These are phyloP conservation scores for Polysphondylium violaceum DNA, from an alignment of 78 protist species.

Conservation along the genomic window DNA sequence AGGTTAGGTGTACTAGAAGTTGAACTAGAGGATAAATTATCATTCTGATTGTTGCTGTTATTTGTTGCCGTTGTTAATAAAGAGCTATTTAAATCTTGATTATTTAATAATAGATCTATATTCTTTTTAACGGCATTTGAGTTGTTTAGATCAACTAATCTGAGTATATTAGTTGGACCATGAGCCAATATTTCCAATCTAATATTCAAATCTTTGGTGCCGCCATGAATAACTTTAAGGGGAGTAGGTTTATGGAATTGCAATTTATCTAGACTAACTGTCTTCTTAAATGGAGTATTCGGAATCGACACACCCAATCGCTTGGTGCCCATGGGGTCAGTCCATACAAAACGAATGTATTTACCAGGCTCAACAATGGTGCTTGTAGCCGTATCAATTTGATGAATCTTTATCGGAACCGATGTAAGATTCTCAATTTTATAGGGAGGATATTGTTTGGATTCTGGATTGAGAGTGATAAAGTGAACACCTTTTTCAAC, in stretches of 20 bases:
- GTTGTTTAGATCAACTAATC: conserved; percentile 39
- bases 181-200: conserved; percentile 34
- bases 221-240: not conserved
- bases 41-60: not conserved
- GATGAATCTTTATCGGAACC: conserved; percentile 5
- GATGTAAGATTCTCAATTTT: conserved; percentile 35
- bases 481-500: conserved; percentile 36
- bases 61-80: not conserved
- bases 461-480: conserved; percentile 55
- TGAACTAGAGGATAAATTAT: too few relatives aligned
- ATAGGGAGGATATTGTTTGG: conserved; percentile 50
- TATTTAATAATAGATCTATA: not conserved
- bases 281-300: conserved; percentile 31
- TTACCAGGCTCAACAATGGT: conserved; percentile 8
- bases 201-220: not conserved
- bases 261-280: conserved; percentile 31
- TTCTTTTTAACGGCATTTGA: not conserved
- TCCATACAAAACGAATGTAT: conserved; percentile 41
- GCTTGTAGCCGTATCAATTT: conserved; percentile 9
- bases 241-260: conserved; percentile 19
- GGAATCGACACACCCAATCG: conserved; percentile 17
- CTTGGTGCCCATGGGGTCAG: conserved; percentile 19
- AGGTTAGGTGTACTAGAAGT: too few relatives aligned
- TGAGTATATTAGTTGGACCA: conserved; percentile 63
- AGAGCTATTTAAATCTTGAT: not conserved